A percentile compares a stretch with the other conserved stretches of the same genome.
Evolutionary conservation across 2,329 filamentous ascomycete genomes (phyloP).

Genomic region (Ascochyta rabiei): DNA sequence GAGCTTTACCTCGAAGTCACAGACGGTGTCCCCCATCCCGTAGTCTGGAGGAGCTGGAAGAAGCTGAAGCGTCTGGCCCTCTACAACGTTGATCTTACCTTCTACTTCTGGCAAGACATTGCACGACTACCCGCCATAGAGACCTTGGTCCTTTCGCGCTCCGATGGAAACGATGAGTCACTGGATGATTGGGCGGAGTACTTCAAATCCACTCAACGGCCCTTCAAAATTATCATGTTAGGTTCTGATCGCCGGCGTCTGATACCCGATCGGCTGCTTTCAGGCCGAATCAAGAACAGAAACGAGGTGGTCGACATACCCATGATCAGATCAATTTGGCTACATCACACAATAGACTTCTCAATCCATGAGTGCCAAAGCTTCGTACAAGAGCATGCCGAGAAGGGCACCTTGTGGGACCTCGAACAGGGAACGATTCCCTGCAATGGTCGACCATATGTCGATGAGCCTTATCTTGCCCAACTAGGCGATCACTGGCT

Average conservation of each 20-base stretch:
- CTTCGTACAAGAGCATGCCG: slow-evolving; percentile 51
- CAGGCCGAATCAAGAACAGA: slow-evolving; percentile 34
- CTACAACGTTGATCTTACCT: slow-evolving; percentile 51
- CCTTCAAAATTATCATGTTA: slow-evolving; percentile 30
- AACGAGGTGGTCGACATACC: slow-evolving; percentile 38
- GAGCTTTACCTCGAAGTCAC: slow-evolving; percentile 52
- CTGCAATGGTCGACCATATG: slow-evolving; percentile 12
- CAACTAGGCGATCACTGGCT: slow-evolving; percentile 11
- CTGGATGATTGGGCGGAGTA: slow-evolving; percentile 52
- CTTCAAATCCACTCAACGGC: slow-evolving; percentile 34
- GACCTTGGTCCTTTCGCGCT: slow-evolving; percentile 53
- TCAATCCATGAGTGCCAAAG: slow-evolving; percentile 47
- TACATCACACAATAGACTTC: slow-evolving; percentile 50
- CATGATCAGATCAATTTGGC: slow-evolving; percentile 50
- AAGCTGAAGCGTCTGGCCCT: slow-evolving; percentile 53
- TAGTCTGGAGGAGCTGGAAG: slow-evolving; percentile 55
- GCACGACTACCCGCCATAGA: slow-evolving; percentile 48
- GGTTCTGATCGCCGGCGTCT: slow-evolving; percentile 24
- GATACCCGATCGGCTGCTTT: slow-evolving; percentile 21
- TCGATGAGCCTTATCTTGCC: slow-evolving; percentile 15
- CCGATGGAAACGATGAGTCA: slow-evolving; percentile 29
- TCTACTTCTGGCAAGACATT: slow-evolving; percentile 36
- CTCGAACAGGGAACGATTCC: slow-evolving; percentile 13
- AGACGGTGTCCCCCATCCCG: slow-evolving; percentile 27
- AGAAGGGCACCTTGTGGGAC: slow-evolving; percentile 47